phyloP scores from a whole-genome alignment of 208 protist genomes.

The Leishmania braziliensis region DNA sequence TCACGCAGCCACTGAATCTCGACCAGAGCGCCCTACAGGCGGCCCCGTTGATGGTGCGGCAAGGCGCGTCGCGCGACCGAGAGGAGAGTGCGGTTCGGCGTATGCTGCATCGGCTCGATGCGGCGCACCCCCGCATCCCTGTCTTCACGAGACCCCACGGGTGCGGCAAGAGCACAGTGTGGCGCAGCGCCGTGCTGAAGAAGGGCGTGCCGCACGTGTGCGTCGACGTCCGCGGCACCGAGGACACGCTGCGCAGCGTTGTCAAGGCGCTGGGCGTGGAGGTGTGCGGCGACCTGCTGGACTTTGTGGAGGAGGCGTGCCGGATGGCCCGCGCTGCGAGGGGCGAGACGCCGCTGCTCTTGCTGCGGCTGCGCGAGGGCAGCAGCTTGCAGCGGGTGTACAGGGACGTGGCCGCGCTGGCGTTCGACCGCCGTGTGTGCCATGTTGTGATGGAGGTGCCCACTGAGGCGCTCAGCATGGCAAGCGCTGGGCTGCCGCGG shows the following conservation, averaged over 20 bases:
- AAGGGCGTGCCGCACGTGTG: conserved; percentile 68
- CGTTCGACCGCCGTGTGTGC: conserved; percentile 68
- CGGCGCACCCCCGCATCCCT: conserved; percentile 68
- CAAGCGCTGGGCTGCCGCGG: too few species aligned
- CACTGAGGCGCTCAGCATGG: conserved; percentile 28
- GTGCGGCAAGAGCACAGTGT: conserved; percentile 69
- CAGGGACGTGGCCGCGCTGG: conserved; percentile 67
- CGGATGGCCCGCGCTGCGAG: too few species aligned
- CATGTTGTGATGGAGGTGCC: conserved; percentile 82
- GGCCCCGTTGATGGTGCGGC: conserved; percentile 8
- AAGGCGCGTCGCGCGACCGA: conserved; percentile 46
- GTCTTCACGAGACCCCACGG: conserved; percentile 70
- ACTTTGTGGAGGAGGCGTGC: conserved; percentile 69
- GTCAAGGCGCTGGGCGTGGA: conserved; percentile 77
- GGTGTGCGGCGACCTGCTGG: conserved; percentile 72
- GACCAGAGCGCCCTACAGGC: neutral
- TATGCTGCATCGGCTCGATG: conserved; percentile 59
- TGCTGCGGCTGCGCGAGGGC: conserved; percentile 74
- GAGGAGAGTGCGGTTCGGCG: conserved; percentile 66
- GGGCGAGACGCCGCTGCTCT: neutral
- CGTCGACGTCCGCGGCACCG: conserved; percentile 63
- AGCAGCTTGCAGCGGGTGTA: conserved; percentile 68
- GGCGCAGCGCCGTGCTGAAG: conserved; percentile 55
- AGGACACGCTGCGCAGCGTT: conserved; percentile 70
- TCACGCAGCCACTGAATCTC: conserved; percentile 41